Evolutionary conservation across 2,329 filamentous ascomycete genomes (phyloP), one percentile per base, ranked within the genome.

Genomic region (Cladosporium sp.): DNA sequence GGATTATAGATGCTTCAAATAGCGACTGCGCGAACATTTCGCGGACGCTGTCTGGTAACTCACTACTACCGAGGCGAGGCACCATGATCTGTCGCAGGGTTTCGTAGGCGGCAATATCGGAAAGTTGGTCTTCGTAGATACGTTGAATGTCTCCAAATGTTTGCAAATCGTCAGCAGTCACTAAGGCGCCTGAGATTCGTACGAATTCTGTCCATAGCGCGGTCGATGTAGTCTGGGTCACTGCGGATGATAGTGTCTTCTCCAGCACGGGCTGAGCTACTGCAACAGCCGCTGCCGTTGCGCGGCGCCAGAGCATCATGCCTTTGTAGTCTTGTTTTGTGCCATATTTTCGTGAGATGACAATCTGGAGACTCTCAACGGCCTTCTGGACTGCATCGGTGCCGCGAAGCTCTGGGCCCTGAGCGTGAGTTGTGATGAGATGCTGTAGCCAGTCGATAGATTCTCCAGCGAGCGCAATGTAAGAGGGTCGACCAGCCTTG

Each of bases 391-490:
- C 82, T 0, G 91, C 88, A 1, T 88, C 88, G 53, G 87, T 88
- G 1, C 80, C 81, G 72, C 93, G 93, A 0, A 96, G 86, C 39
- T 90, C 87, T n/a, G 80, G 73, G 26, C 91, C 87, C 3, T 43
- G n/a, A 21, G 62, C 39, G 25, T 58, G 30, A 11, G 23, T 7
- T 4, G 87, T 77, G 3, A 90, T 80, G 2, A 92, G 78, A 0
- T 79, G 79, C 68, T 90, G 83, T 1, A 96, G 77, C 54, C 92
- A 85, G 2, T 84, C 80, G 84, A 97, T 95, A 66, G 90, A 88
- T 23, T 87, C 86, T 76, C 95, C 96, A 1, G 93, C 92, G 74
- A 98, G 86, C 36, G 95, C 94, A 64, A 99, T 88, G 74, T 93
- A 98, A 0, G 92, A 96, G 7, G 92, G 90, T 65, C 87, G 87